Percentiles rank a stretch among this genome's conserved stretches.
Evolutionary conservation across 2,329 filamentous ascomycete genomes (phyloP).

Genomic region (Fusarium armeniacum): DNA sequence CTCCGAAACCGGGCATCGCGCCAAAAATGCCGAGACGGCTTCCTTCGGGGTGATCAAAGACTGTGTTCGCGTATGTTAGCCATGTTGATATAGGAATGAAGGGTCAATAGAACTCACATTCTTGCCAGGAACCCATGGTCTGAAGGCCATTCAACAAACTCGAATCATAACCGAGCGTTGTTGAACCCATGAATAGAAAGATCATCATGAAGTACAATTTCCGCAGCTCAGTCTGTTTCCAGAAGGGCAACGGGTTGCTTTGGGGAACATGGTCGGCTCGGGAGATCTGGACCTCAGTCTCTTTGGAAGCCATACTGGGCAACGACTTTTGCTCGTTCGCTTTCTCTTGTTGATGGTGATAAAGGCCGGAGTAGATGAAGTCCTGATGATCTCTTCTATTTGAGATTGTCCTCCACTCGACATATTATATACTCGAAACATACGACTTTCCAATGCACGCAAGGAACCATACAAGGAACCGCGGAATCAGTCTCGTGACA

Average conservation of each 20-base stretch:
- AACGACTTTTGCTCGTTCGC: neutral
- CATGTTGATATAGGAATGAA: neutral
- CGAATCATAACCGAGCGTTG: constrained; percentile 42
- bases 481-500: constrained; percentile 18
- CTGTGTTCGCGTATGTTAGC: neutral
- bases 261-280: constrained; percentile 22
- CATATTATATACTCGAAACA: constrained; percentile 12
- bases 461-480: neutral
- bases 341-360: neutral
- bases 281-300: constrained; percentile 23
- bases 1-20: constrained; percentile 46
- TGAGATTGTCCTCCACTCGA: neutral
- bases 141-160: constrained; percentile 43
- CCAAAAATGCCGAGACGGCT: constrained; percentile 48
- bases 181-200: constrained; percentile 47
- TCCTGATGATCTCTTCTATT: constrained; percentile 1
- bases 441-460: neutral
- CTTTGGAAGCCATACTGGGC: constrained; percentile 27
- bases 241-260: constrained; percentile 39
- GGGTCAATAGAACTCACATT: neutral
- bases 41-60: constrained; percentile 43
- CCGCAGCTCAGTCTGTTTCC: constrained; percentile 45
- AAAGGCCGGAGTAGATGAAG: neutral
- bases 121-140: constrained; percentile 45
- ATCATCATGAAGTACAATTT: constrained; percentile 47